Conservation (phyloP, 306 rosid species). For the Luffa acutangula region DNA sequence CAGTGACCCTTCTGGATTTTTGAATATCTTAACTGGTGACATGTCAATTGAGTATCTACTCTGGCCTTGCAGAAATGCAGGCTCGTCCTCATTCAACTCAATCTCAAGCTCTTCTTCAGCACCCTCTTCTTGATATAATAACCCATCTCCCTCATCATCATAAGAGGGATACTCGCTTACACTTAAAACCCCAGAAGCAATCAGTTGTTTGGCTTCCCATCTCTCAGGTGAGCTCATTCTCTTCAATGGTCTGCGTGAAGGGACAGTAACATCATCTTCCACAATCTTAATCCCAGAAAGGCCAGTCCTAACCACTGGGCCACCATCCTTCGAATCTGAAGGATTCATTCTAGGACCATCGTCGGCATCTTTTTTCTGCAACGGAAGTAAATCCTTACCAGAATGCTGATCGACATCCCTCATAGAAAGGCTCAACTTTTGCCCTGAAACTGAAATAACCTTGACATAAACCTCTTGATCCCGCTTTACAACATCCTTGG, state of each 20-base stretch:
- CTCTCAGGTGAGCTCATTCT: slow-evolving; percentile 90
- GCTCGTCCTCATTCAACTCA: slow-evolving; percentile 87
- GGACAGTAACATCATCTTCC: slow-evolving; percentile 46
- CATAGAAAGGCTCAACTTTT: slow-evolving; percentile 78
- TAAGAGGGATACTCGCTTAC: slow-evolving; percentile 63
- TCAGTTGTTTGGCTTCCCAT: slow-evolving; percentile 87
- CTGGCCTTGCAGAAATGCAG: slow-evolving; percentile 78
- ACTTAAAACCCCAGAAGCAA: slow-evolving; percentile 72
- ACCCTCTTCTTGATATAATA: slow-evolving; percentile 68
- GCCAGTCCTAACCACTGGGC: slow-evolving; percentile 56
- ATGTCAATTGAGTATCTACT: slow-evolving; percentile 69
- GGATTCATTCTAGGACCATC: slow-evolving; percentile 50
- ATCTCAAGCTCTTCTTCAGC: slow-evolving; percentile 86
- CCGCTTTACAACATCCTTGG: slow-evolving; percentile 77
- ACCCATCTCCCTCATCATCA: slow-evolving; percentile 81
- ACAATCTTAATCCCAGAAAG: slow-evolving; percentile 79
- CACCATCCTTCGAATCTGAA: slow-evolving; percentile 53
- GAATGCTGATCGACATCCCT: slow-evolving; percentile 79
- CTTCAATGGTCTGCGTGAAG: slow-evolving; percentile 71
- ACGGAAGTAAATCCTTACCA: slow-evolving; percentile 69
- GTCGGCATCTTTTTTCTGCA: slow-evolving; percentile 49
- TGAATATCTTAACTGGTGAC: slow-evolving; percentile 90
- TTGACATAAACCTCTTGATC: slow-evolving; percentile 78
- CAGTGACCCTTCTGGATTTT: slow-evolving; percentile 85
- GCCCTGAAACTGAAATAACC: slow-evolving; percentile 65